These are phyloP conservation scores for Calonectria naviculata DNA, from an alignment of 2,329 filamentous ascomycete species.

Conservation along the genomic window DNA sequence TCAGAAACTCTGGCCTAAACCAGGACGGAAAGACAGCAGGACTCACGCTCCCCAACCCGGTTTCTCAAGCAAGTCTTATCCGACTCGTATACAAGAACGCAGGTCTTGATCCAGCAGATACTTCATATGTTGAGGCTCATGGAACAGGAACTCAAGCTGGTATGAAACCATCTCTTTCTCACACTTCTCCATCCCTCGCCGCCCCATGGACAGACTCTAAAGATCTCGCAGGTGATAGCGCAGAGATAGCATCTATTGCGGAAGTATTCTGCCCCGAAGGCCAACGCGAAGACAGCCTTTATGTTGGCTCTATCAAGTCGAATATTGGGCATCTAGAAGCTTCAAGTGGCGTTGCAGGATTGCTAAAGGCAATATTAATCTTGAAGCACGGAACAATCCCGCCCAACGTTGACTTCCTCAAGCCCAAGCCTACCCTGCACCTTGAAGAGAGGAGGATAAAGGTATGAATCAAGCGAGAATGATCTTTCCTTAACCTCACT, in stretches of 20 bases:
- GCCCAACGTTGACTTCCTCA: constrained; percentile 22
- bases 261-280: constrained; percentile 23
- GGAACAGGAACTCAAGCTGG: constrained; percentile 32
- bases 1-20: constrained; percentile 43
- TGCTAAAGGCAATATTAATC: constrained; percentile 25
- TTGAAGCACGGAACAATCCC: constrained; percentile 26
- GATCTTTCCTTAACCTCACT: background rate
- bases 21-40: constrained; percentile 32
- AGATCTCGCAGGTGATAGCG: constrained; percentile 18
- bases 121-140: constrained; percentile 38
- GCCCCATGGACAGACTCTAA: background rate
- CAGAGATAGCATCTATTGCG: constrained; percentile 25
- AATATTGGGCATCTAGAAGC: constrained; percentile 28
- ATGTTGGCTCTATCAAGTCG: constrained; percentile 28
- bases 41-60: constrained; percentile 52
- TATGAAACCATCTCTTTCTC: background rate
- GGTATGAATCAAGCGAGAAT: background rate
- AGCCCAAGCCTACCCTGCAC: constrained; percentile 19
- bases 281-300: constrained; percentile 2
- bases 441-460: constrained; percentile 19
- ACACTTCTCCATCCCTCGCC: background rate
- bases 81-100: constrained; percentile 42
- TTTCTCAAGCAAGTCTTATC: constrained; percentile 46
- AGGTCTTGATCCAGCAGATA: constrained; percentile 34
- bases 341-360: constrained; percentile 25